Evolutionary conservation across 371 early-diverging fungal genomes (phyloP), one percentile per base, ranked within the genome.

Genomic region (Spraguea lophii): DNA sequence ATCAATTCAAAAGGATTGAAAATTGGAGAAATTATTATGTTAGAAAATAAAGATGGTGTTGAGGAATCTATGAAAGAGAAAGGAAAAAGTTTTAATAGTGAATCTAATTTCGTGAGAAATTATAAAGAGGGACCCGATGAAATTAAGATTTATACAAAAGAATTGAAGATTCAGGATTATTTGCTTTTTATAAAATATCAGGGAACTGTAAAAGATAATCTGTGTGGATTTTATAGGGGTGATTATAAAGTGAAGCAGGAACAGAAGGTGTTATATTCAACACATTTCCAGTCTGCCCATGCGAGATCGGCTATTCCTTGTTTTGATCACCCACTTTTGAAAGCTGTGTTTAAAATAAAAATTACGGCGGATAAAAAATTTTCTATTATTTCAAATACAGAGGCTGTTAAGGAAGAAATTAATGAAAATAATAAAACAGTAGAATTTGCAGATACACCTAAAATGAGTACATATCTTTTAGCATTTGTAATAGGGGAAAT

Each of bases 201-300:
- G n/a, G n/a, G n/a, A n/a, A n/a, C n/a, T n/a, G n/a, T n/a, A n/a
- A n/a, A n/a, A n/a, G 30, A 30, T 30, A 12, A 30, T 30, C 4
- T 30, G 30, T 7, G 12, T 30, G 30, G 30, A 30, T 30, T 7
- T 30, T 30, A 30, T 30, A 12, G 4, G 4, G 12, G 30, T 30
- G 12, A 30, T 7, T 30, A 30, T 30, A 12, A 30, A 30, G 30
- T 7, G 12, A 30, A 30, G 4, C 7, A 12, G 12, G 12, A 30
- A 30, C 30, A 30, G 12, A 30, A 30, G 12, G 4, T 30, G 12
- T n/a, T 30, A 30, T 61, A 56, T 49, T 56, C 61, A 17, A 88
- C 87, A 12, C 87, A 88, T 64, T 88, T 86, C 71, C 85, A 86
- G 68, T 75, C 89, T n/a, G 82, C 85, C 10, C 51, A 80, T 66